Evolutionary conservation across 208 protist species (phyloP).

Genomic region (Trypanosoma avium): DNA sequence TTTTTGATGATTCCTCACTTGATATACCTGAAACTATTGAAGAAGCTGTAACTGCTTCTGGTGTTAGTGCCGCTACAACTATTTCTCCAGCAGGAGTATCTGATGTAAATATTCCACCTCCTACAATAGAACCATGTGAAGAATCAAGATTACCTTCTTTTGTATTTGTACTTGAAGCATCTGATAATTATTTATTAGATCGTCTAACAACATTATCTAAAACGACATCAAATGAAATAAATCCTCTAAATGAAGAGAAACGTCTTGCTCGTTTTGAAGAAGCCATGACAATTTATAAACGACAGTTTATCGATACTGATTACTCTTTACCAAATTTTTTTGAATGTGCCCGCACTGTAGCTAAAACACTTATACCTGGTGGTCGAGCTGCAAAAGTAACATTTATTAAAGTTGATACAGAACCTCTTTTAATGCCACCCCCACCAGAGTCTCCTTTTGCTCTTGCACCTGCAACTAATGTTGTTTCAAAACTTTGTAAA

Average conservation of each 20-base stretch:
- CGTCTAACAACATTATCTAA: slow-evolving; percentile 47
- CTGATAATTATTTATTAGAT: slow-evolving; percentile 76
- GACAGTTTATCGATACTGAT: slow-evolving; percentile 56
- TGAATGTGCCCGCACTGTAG: slow-evolving; percentile 63
- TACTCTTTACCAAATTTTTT: slow-evolving; percentile 79
- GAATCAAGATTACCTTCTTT: slow-evolving; percentile 71
- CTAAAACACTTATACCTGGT: slow-evolving; percentile 36
- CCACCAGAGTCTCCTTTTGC: slow-evolving; percentile 64
- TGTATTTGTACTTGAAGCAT: slow-evolving; percentile 74
- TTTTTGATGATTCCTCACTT: slow-evolving; percentile 66
- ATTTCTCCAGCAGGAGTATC: slow-evolving; percentile 7
- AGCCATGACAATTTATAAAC: slow-evolving; percentile 46
- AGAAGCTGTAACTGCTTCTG: slow-evolving; percentile 41
- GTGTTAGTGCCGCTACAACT: slow-evolving; percentile 5
- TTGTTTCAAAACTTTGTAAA: slow-evolving; percentile 50
- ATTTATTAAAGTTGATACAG: slow-evolving; percentile 43
- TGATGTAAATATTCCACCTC: slow-evolving; percentile 17
- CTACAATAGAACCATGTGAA: slow-evolving; percentile 41
- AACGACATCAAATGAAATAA: neutral
- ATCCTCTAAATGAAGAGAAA: slow-evolving; percentile 25
- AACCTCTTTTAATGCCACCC: slow-evolving; percentile 69
- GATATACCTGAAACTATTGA: slow-evolving; percentile 70
- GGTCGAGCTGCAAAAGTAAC: slow-evolving; percentile 39
- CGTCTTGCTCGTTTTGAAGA: slow-evolving; percentile 63
- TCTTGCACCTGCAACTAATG: slow-evolving; percentile 26